Conservation (phyloP, 192 early-diverging fungal genomes). For the Coemansia sp. region DNA sequence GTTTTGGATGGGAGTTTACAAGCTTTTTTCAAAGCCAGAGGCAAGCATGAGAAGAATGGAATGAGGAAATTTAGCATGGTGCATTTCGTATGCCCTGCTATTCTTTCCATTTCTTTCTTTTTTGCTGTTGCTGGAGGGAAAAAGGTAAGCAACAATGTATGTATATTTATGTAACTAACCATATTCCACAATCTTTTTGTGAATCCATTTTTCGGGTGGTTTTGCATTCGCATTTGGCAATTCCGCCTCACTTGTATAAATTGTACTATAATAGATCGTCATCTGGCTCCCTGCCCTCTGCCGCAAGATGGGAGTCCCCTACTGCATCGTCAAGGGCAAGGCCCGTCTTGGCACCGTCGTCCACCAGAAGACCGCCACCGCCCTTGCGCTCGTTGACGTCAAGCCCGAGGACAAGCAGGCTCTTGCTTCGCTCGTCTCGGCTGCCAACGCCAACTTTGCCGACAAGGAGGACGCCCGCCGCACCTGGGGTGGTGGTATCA, state of each 20-base stretch:
- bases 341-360: slow-evolving; percentile 97
- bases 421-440: slow-evolving; percentile 81
- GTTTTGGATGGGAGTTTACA: no score
- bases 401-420: slow-evolving; percentile 93
- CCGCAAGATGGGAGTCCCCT: slow-evolving; percentile 99
- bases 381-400: slow-evolving; percentile 91
- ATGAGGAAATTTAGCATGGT: not conserved
- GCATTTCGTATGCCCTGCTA: not conserved
- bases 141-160: slow-evolving; percentile 25
- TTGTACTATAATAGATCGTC: slow-evolving; percentile 64
- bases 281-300: slow-evolving; percentile 99
- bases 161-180: slow-evolving; percentile 7
- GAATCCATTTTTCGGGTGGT: not conserved
- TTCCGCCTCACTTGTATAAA: not conserved
- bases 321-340: slow-evolving; percentile 99
- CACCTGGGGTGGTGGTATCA: slow-evolving; percentile 98
- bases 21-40: not conserved
- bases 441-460: slow-evolving; percentile 94
- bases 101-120: not conserved
- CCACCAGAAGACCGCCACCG: slow-evolving; percentile 99
- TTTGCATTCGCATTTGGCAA: not conserved
- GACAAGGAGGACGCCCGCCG: slow-evolving; percentile 94
- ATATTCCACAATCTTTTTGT: not conserved
- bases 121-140: not conserved
- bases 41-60: no score